A percentile compares a stretch with the other conserved stretches of the same genome.
Conservation (phyloP, 1,284 basidiomycete genomes). For the Ceratobasidium sp. region DNA sequence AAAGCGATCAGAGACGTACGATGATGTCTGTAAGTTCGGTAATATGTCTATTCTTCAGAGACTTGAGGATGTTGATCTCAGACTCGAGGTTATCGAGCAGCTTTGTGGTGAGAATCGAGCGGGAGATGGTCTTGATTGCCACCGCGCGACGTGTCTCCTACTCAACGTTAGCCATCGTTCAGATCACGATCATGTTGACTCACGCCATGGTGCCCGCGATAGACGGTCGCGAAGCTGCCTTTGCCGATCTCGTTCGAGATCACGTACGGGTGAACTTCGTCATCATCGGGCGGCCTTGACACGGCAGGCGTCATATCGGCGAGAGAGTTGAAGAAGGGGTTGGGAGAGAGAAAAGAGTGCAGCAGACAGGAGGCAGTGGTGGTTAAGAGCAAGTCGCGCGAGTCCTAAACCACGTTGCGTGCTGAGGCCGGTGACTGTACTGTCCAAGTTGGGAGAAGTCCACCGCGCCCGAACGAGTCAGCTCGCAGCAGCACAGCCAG, state of each 20-base stretch:
- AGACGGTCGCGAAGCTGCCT: slow-evolving; percentile 96
- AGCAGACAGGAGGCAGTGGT: neutral
- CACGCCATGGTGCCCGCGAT: slow-evolving; percentile 89
- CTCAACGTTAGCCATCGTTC: slow-evolving; percentile 26
- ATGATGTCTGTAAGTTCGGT: slow-evolving; percentile 94
- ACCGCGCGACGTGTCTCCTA: slow-evolving; percentile 80
- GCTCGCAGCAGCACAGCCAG: neutral
- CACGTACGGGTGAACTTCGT: slow-evolving; percentile 74
- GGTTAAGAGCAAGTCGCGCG: slow-evolving; percentile 3
- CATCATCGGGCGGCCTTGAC: slow-evolving; percentile 56
- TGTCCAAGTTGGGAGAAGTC: slow-evolving; percentile 19
- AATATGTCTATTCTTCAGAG: slow-evolving; percentile 91
- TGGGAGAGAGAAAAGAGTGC: slow-evolving; percentile 8
- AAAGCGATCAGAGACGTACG: slow-evolving; percentile 49
- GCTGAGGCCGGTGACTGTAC: slow-evolving; percentile 24
- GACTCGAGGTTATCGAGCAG: slow-evolving; percentile 96
- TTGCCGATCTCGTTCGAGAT: slow-evolving; percentile 77
- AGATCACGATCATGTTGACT: slow-evolving; percentile 47
- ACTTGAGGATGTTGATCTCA: slow-evolving; percentile 97
- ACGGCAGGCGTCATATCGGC: slow-evolving; percentile 25
- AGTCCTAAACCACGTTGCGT: slow-evolving; percentile 20
- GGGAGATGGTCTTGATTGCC: slow-evolving; percentile 95
- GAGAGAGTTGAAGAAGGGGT: neutral
- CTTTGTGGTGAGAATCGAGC: slow-evolving; percentile 88
- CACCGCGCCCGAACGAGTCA: slow-evolving; percentile 38